Base-by-base conservation (phyloP, 2,329 filamentous ascomycete genomes). In the Dactylonectria estremocensis region DNA sequence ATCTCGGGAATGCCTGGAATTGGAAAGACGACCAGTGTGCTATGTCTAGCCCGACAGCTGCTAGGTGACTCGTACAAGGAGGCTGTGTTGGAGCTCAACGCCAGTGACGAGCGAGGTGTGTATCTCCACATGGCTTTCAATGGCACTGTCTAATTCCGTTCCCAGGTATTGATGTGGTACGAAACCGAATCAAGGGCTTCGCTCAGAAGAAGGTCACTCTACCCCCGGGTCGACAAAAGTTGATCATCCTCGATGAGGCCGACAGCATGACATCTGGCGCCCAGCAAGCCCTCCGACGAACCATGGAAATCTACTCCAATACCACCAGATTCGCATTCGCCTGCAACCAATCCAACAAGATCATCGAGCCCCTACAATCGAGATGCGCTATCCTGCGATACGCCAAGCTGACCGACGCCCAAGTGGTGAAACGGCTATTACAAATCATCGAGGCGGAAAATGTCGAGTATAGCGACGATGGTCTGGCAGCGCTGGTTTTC, bases 1-100 rank as follows among this genome's bases (percentile, higher is more conserved):
- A 98, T 99, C 77, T 97, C 94, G n/a, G 96, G 96, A 67, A 98
- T 97, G 95, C 96, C 96, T 20, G 96, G 96, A 78, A 99, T 98
- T 77, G 96, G 96, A 81, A 99, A 99, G 86, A 99, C 96, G 4
- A 98, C 96, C 1, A 97, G 95, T 63, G 92, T 99, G 63, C 85
- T 98, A 68, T 98, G 96, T 79, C 89, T 99, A 53, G 96, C 96
- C 18, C 90, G 95, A 67, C 95, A 98, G 80, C 84, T 99, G 67
- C 87, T 99, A 2, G 96, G 96, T 9, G 93, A 97, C 78, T 89
- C 94, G 33, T 99, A 98, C 86, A 98, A 98, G 82, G 96, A 99
- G 85, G 96, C 96, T 0, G 96, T 99, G 2, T 83, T 99, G 68
- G 96, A 99, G 81, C 87, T 99, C 74, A 99, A 99, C 79, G 96